Base-by-base conservation (phyloP, 495 filamentous ascomycete genomes). In the Penicillium maclennaniae region DNA sequence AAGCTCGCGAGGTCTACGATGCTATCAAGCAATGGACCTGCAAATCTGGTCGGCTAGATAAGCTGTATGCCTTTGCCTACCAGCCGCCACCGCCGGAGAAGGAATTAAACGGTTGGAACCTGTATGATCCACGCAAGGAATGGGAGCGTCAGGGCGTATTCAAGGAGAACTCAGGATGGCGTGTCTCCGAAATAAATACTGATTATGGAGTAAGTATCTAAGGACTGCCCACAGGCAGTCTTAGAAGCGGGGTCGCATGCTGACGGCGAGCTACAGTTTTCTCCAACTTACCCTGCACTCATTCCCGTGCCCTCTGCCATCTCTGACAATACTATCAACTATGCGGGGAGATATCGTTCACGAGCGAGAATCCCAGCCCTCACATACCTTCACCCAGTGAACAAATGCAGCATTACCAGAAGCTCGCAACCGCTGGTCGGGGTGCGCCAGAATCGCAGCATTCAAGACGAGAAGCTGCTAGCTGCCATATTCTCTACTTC, bases 241-340 rank as follows among this genome's bases (percentile, higher is more conserved):
- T 17, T 12, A 41, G 25, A 38, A 44, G 23, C 48, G 34, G 8
- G 26, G 16, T 38, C 46, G 15, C 17, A 40, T 55, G 48, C 63
- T 79, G 41, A 77, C 60, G 56, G 46, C 6, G 15, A 39, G 31
- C 7, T 62, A 28, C 52, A 88, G 84, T 97, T 96, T 64, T 96
- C 91, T 26, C 85, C 89, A 12, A 99, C 95, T n/a, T 99, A 99
- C 68, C 93, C 93, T 34, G 84, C 86, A 1, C 56, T 95, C 19
- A 79, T 99, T 12, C 83, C 83, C 23, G 89, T 97, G 16, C 93
- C 93, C 19, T 83, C 85, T 27, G 79, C 82, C 43, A 95, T 99
- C 59, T 97, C 93, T 38, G 93, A 99, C 70, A 97, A 92, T 58
- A 91, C 91, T 41, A 82, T 99, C 49, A 96, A 95, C 55, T 96